Conservation (phyloP, 2,329 filamentous ascomycete genomes). For the Trichophyton benhamiae region DNA sequence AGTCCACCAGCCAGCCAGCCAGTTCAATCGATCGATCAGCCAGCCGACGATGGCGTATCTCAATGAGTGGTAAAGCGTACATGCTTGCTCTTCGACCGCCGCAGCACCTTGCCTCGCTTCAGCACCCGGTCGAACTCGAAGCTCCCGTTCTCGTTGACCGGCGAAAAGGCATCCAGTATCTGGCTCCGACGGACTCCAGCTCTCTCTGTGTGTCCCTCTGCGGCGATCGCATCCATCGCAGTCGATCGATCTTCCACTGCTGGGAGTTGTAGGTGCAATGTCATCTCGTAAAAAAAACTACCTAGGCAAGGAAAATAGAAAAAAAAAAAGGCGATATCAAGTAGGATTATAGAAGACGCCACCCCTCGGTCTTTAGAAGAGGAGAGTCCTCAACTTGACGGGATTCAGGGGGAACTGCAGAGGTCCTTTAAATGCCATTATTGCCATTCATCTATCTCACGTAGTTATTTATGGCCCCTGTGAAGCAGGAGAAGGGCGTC, state of each 20-base stretch:
- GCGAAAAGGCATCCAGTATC: conserved; percentile 58
- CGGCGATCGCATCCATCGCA: background rate
- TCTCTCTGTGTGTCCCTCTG: conserved; percentile 1
- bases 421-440: background rate
- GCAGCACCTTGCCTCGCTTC: conserved; percentile 75
- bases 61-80: conserved; percentile 33
- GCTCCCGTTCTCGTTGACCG: conserved; percentile 86
- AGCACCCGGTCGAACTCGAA: conserved; percentile 92
- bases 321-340: too few species aligned
- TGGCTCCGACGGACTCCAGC: conserved; percentile 26
- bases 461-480: background rate
- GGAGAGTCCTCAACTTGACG: background rate
- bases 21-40: background rate
- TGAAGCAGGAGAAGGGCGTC: background rate
- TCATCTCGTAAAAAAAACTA: background rate
- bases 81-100: conserved; percentile 89
- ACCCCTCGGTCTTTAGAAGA: background rate
- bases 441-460: background rate
- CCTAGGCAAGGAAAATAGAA: too few species aligned
- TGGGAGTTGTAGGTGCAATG: background rate
- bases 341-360: background rate
- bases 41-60: background rate
- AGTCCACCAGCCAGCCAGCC: conserved; percentile 8
- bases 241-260: background rate
- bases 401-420: background rate